Percentiles rank a stretch among this genome's conserved stretches.
Conservation (phyloP, 176 grass and related monocot species). For the Canna indica region DNA sequence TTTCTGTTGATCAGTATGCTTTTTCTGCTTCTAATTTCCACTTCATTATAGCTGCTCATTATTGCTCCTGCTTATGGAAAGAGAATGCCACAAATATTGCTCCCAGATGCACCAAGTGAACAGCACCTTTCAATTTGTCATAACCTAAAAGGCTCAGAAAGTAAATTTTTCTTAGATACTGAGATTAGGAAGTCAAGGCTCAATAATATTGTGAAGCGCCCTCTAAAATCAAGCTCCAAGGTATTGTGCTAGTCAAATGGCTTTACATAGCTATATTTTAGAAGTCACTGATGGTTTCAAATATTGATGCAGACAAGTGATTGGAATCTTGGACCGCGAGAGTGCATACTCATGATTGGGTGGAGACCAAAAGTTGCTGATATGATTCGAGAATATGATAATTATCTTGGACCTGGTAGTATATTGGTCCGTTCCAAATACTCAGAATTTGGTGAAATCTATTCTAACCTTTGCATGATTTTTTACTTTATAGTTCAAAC, state of each 20-base stretch:
- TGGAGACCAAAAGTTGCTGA: slow-evolving; percentile 86
- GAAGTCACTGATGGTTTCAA: neutral
- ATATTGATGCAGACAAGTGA: slow-evolving; percentile 60
- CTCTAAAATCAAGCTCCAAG: slow-evolving; percentile 64
- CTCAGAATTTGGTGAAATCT: neutral
- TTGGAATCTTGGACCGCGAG: slow-evolving; percentile 67
- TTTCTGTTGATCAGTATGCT: neutral
- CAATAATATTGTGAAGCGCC: slow-evolving; percentile 55
- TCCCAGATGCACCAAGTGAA: slow-evolving; percentile 30
- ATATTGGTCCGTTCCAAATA: slow-evolving; percentile 46
- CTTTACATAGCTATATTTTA: neutral
- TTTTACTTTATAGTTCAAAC: too few species aligned
- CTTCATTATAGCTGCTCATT: slow-evolving; percentile 66
- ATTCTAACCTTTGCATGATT: neutral
- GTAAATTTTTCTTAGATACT: slow-evolving; percentile 23
- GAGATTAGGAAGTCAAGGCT: slow-evolving; percentile 57
- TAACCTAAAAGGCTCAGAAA: slow-evolving; percentile 34
- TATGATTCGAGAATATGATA: slow-evolving; percentile 94
- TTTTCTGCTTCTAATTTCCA: slow-evolving; percentile 12
- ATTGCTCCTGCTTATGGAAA: slow-evolving; percentile 61
- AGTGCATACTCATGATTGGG: slow-evolving; percentile 72
- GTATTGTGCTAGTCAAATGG: slow-evolving; percentile 23
- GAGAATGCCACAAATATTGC: slow-evolving; percentile 37
- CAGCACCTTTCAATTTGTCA: slow-evolving; percentile 16
- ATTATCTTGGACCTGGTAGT: slow-evolving; percentile 95